Evolutionary conservation across 495 filamentous ascomycete species (phyloP).

Genomic region (Xylaria cubensis): DNA sequence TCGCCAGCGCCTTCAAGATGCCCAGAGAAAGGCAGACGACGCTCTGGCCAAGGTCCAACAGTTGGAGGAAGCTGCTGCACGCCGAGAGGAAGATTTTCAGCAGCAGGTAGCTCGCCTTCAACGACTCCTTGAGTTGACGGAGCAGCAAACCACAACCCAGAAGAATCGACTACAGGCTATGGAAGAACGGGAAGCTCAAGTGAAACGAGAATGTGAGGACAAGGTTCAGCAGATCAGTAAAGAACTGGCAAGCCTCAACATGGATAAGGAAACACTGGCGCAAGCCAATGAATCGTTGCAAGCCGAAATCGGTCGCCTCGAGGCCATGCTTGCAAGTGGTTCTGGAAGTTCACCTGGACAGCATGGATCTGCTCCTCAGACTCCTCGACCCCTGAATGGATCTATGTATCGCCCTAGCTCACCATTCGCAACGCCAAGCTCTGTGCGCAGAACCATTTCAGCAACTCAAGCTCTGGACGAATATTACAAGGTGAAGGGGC

Average conservation of each 20-base stretch:
- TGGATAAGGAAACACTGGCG: conserved; percentile 74
- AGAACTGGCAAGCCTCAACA: conserved; percentile 67
- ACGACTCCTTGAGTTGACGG: conserved; percentile 83
- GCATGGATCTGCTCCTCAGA: conserved; percentile 58
- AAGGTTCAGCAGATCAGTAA: conserved; percentile 79
- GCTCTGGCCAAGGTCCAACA: conserved; percentile 79
- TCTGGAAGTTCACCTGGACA: conserved; percentile 37
- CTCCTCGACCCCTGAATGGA: conserved; percentile 64
- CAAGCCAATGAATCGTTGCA: conserved; percentile 74
- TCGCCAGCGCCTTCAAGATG: conserved; percentile 79
- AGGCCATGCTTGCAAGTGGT: conserved; percentile 45
- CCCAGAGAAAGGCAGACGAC: conserved; percentile 86
- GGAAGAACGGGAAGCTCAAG: conserved; percentile 74
- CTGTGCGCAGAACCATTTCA: conserved; percentile 55
- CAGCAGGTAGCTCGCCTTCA: conserved; percentile 80
- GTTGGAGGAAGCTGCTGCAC: conserved; percentile 79
- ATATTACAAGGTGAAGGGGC: conserved; percentile 59
- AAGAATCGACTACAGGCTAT: conserved; percentile 83
- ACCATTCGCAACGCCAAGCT: conserved; percentile 60
- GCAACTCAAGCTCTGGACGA: conserved; percentile 60
- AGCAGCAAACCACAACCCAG: conserved; percentile 80
- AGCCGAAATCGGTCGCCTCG: conserved; percentile 69
- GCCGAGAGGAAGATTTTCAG: conserved; percentile 79
- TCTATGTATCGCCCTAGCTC: conserved; percentile 52
- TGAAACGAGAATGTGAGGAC: conserved; percentile 79